Evolutionary conservation across 1,139 yeast genomes (phyloP).

Genomic region (Kluyveromyces sp.): DNA sequence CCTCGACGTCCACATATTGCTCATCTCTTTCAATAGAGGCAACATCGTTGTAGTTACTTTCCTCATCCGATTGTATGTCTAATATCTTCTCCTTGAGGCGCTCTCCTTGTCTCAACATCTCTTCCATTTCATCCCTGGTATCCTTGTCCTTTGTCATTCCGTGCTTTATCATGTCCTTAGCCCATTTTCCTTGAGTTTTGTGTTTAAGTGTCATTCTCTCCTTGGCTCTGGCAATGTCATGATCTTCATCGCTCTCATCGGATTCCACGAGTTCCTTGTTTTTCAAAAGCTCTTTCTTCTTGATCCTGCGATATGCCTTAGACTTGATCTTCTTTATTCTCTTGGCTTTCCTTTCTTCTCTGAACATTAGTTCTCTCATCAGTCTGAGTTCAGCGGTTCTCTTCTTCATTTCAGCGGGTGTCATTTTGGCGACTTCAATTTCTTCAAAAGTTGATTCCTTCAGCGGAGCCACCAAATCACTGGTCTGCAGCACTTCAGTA

Average conservation of each 20-base stretch:
- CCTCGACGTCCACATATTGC: conserved; percentile 36
- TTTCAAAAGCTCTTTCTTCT: conserved; percentile 74
- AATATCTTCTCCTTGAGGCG: conserved; percentile 64
- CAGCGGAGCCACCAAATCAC: conserved; percentile 65
- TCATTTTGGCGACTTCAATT: conserved; percentile 71
- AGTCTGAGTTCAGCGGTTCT: conserved; percentile 77
- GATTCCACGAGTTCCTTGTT: conserved; percentile 63
- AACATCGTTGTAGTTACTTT: conserved; percentile 45
- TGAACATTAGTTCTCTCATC: conserved; percentile 93
- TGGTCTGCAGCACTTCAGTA: conserved; percentile 51
- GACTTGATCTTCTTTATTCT: conserved; percentile 92
- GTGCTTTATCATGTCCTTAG: conserved; percentile 79
- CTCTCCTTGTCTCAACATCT: conserved; percentile 86
- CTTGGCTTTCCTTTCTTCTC: conserved; percentile 87
- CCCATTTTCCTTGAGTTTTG: conserved; percentile 86
- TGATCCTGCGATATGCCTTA: conserved; percentile 77
- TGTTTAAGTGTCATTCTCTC: conserved; percentile 92
- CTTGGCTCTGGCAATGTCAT: conserved; percentile 67
- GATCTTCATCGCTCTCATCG: conserved; percentile 53
- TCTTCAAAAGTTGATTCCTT: conserved; percentile 82
- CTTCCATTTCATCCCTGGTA: conserved; percentile 84
- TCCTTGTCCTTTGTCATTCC: conserved; percentile 84
- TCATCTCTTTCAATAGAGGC: conserved; percentile 42
- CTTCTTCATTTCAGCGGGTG: conserved; percentile 71
- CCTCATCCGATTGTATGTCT: conserved; percentile 51